Evolutionary conservation across 2,329 filamentous ascomycete species (phyloP).

Genomic region (Aspergillus terreus): DNA sequence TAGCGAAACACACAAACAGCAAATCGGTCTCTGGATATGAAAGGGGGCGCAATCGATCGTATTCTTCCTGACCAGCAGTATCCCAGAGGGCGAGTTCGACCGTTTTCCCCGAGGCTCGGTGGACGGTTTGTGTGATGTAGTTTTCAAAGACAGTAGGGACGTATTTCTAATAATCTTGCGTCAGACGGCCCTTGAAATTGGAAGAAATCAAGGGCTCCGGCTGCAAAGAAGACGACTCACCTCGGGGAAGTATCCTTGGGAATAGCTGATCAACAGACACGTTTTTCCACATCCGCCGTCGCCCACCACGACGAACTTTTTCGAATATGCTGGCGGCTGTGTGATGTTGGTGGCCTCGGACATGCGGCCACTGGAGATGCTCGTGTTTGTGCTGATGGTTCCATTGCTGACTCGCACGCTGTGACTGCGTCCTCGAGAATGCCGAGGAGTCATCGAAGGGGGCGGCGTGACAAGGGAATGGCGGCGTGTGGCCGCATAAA

Average conservation of each 20-base stretch:
- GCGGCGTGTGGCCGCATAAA: conserved; percentile 55
- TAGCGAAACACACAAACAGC: conserved; percentile 97
- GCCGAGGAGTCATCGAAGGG: conserved; percentile 39
- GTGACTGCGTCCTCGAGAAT: conserved; percentile 50
- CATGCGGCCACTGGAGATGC: conserved; percentile 67
- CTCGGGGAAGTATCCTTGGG: conserved; percentile 98
- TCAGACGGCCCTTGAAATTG: conserved; percentile 3
- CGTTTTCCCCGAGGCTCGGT: conserved; percentile 82
- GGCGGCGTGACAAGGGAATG: conserved; percentile 49
- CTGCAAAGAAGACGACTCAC: conserved; percentile 48
- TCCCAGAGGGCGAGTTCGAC: conserved; percentile 98
- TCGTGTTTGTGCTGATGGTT: conserved; percentile 81
- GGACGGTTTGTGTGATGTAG: conserved; percentile 96
- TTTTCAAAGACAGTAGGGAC: conserved; percentile 99
- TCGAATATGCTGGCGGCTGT: conserved; percentile 88
- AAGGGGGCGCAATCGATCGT: conserved; percentile 89
- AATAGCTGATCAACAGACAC: conserved; percentile 96
- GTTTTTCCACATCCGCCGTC: conserved; percentile 99
- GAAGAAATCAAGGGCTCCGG: not conserved
- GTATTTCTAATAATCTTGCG: conserved; percentile 71
- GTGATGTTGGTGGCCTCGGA: conserved; percentile 81
- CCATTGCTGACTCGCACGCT: conserved; percentile 76
- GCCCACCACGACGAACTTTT: conserved; percentile 98
- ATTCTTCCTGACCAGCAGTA: conserved; percentile 97
- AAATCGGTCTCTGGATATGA: conserved; percentile 98